phyloP scores from a whole-genome alignment of 805 yeast species.

The Yarrowia alimentaria region DNA sequence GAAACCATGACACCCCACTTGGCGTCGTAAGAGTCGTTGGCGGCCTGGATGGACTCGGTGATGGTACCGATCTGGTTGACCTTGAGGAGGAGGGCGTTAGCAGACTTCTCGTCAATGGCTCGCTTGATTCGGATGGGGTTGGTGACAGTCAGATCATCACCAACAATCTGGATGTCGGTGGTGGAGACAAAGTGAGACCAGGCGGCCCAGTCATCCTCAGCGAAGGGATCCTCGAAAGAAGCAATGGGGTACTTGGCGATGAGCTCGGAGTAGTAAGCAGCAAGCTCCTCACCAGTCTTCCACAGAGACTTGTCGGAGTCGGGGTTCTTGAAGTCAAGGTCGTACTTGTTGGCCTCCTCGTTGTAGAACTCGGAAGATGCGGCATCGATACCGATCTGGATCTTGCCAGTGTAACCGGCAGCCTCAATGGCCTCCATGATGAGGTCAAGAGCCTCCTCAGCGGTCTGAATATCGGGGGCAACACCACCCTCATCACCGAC shows the following conservation, averaged over 20 bases:
- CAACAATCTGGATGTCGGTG: conserved; percentile 80
- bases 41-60: conserved; percentile 95
- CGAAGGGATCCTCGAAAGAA: conserved; percentile 98
- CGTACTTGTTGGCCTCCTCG: conserved; percentile 80
- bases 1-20: conserved; percentile 99
- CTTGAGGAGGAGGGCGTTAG: conserved; percentile 91
- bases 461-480: conserved; percentile 94
- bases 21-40: conserved; percentile 89
- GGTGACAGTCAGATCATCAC: conserved; percentile 98
- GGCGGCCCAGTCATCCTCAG: conserved; percentile 99
- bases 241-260: conserved; percentile 93
- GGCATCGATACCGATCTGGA: conserved; percentile 89
- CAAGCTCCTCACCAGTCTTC: conserved; percentile 85
- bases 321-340: conserved; percentile 98
- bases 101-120: conserved; percentile 95
- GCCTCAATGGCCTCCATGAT: conserved; percentile 82
- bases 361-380: conserved; percentile 98
- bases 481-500: conserved; percentile 99
- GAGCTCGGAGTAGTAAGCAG: conserved; percentile 76
- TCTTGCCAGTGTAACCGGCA: conserved; percentile 94
- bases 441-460: conserved; percentile 96
- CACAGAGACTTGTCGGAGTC: conserved; percentile 85
- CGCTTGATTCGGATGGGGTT: conserved; percentile 92
- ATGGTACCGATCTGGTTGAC: conserved; percentile 98
- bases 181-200: conserved; percentile 82